Evolutionary conservation across 805 yeast genomes (phyloP).

Genomic region (Kluyveromyces siamensis): DNA sequence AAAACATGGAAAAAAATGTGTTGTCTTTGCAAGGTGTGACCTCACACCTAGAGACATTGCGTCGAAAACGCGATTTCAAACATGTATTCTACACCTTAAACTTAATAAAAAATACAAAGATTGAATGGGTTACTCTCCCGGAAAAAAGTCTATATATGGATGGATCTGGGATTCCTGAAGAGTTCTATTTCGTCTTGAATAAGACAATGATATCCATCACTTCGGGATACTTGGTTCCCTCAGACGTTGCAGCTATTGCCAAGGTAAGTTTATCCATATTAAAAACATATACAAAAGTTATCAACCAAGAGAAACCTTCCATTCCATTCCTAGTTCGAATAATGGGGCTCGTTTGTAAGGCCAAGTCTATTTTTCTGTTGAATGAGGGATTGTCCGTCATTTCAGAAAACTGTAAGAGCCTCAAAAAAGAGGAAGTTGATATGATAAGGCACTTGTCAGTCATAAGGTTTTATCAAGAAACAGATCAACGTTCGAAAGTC

Average conservation of each 20-base stretch:
- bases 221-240: slow-evolving; percentile 1
- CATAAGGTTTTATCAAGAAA: slow-evolving; percentile 15
- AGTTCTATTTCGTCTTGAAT: slow-evolving; percentile 20
- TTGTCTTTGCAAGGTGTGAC: not conserved
- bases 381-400: slow-evolving; percentile 3
- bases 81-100: slow-evolving; percentile 6
- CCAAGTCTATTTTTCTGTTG: slow-evolving; percentile 12
- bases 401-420: not conserved
- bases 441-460: slow-evolving; percentile 6
- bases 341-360: slow-evolving; percentile 6
- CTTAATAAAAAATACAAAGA: slow-evolving; percentile 11
- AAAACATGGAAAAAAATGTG: not conserved
- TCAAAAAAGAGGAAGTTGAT: not conserved
- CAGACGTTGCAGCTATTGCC: slow-evolving; percentile 10
- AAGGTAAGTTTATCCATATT: slow-evolving; percentile 15
- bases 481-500: slow-evolving; percentile 14
- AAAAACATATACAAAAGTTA: slow-evolving; percentile 5
- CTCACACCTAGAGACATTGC: not conserved
- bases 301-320: not conserved
- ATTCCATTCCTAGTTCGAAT: not conserved
- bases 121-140: slow-evolving; percentile 16
- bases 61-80: not conserved
- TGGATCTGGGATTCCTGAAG: slow-evolving; percentile 12
- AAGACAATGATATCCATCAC: slow-evolving; percentile 8
- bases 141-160: slow-evolving; percentile 5